phyloP scores from a whole-genome alignment of 306 rosid species.

The Quercus variabilis region DNA sequence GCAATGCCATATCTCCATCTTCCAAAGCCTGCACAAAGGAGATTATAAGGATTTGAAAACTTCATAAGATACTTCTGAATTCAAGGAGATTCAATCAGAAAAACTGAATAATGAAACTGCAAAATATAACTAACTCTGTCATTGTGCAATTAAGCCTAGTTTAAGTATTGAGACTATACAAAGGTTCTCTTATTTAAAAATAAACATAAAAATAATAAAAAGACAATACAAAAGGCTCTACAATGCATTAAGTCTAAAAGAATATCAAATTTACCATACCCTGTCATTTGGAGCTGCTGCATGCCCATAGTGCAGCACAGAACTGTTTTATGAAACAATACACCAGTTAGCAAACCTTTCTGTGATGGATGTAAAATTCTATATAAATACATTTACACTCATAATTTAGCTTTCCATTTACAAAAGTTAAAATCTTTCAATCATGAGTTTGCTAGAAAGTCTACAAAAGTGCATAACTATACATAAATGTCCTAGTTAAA shows the following conservation, averaged over 20 bases:
- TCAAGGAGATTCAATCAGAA: neutral
- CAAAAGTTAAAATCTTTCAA: neutral
- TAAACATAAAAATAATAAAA: no score
- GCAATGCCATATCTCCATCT: conserved; percentile 89
- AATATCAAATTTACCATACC: conserved; percentile 31
- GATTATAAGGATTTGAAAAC: neutral
- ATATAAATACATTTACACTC: neutral
- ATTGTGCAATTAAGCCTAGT: neutral
- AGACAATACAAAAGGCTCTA: neutral
- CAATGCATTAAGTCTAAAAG: neutral
- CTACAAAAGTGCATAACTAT: neutral
- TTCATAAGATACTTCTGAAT: neutral
- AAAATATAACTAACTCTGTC: neutral
- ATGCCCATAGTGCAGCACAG: conserved; percentile 93
- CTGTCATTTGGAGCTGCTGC: conserved; percentile 95
- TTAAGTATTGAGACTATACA: neutral
- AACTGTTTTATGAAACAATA: conserved; percentile 48
- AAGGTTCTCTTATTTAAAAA: neutral
- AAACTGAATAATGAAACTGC: neutral
- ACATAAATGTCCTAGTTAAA: neutral
- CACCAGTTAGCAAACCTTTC: conserved; percentile 14
- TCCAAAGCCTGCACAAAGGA: conserved; percentile 57
- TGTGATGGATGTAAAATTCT: neutral
- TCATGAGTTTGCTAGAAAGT: neutral
- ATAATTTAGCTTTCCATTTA: neutral